Evolutionary conservation across 1,284 basidiomycete species (phyloP).

Genomic region (Athelia sp.): DNA sequence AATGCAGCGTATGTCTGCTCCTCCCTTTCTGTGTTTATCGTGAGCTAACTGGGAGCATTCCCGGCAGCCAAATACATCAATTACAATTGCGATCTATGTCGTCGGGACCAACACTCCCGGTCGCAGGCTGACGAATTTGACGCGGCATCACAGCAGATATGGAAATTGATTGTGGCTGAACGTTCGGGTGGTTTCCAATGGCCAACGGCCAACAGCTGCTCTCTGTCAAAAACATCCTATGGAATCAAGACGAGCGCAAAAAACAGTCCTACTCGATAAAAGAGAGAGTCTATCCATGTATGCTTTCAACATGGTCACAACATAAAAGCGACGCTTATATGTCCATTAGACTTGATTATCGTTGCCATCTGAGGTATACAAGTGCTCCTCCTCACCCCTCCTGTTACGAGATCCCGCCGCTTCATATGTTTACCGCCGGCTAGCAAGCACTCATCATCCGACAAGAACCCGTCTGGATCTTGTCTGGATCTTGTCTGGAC

Average conservation of each 20-base stretch:
- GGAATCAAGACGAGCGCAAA: conserved; percentile 41
- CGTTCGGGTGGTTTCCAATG: background rate
- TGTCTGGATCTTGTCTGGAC: no score
- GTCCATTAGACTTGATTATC: conserved; percentile 55
- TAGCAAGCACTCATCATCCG: conserved; percentile 27
- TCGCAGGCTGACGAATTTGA: no score
- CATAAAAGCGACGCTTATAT: conserved; percentile 62
- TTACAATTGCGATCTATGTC: no score
- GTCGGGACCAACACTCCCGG: no score
- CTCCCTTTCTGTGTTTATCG: no score
- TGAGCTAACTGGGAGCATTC: no score
- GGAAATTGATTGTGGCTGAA: no score
- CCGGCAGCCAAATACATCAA: no score
- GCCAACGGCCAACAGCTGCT: conserved; percentile 29
- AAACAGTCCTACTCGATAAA: conserved; percentile 46
- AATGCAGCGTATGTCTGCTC: no score
- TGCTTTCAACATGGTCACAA: conserved; percentile 57
- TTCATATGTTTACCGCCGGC: conserved; percentile 65
- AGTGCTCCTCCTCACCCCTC: conserved; percentile 51
- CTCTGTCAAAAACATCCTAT: conserved; percentile 27
- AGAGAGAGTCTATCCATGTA: conserved; percentile 45
- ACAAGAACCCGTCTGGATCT: background rate
- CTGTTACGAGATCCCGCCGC: conserved; percentile 34
- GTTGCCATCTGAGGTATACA: conserved; percentile 38
- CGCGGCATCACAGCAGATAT: no score